phyloP scores from a whole-genome alignment of 2,329 filamentous ascomycete species.

The Xylaria sp. region DNA sequence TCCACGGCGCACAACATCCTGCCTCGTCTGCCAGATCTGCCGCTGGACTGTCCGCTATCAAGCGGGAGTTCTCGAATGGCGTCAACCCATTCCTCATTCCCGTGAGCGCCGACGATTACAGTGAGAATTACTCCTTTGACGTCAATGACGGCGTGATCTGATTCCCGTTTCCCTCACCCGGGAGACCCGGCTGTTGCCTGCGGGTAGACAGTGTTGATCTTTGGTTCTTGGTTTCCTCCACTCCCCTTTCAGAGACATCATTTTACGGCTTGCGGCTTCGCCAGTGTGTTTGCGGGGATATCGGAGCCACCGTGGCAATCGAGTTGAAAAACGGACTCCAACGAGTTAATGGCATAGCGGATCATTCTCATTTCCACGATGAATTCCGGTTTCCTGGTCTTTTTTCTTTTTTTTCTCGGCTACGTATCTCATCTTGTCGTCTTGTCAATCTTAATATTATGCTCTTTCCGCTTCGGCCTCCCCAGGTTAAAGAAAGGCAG shows the following conservation, averaged over 20 bases:
- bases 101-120: not conserved
- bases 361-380: not conserved
- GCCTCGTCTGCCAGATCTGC: not conserved
- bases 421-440: not conserved
- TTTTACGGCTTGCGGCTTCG: not conserved
- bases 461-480: not conserved
- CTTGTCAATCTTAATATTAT: not conserved
- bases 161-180: not conserved
- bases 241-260: not conserved
- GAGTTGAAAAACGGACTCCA: not conserved
- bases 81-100: not conserved
- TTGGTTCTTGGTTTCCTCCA: not conserved
- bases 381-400: not conserved
- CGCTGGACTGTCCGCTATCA: not conserved
- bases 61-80: constrained; percentile 7
- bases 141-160: constrained; percentile 28
- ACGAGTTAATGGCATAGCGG: not conserved
- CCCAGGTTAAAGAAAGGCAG: not conserved
- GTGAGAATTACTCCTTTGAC: not conserved
- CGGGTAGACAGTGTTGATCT: not conserved
- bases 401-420: not conserved
- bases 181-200: no score
- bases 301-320: no score
- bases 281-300: not conserved
- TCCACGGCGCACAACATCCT: not conserved